These are phyloP conservation scores for Candida tibetensis DNA, from an alignment of 805 yeast genomes.

Conservation along the genomic window DNA sequence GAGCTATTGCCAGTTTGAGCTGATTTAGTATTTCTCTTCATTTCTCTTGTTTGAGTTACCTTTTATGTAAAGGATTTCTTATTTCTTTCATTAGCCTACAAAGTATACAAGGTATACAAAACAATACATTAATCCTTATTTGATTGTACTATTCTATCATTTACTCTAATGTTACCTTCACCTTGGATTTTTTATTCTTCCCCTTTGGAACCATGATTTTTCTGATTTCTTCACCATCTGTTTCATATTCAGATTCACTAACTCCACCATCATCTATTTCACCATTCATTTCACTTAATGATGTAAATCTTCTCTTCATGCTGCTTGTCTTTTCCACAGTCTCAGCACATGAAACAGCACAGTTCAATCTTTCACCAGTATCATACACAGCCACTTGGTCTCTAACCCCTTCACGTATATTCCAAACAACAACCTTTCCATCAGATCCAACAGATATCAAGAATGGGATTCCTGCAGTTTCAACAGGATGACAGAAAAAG, in stretches of 20 bases:
- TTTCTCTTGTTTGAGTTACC: neutral
- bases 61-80: too few relatives aligned
- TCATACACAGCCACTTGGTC: conserved; percentile 90
- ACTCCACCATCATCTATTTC: conserved; percentile 20
- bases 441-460: conserved; percentile 87
- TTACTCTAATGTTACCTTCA: conserved; percentile 52
- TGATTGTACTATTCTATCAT: too few relatives aligned
- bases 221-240: conserved; percentile 66
- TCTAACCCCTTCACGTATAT: conserved; percentile 45
- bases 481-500: conserved; percentile 41
- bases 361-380: conserved; percentile 87
- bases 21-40: too few relatives aligned
- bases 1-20: neutral
- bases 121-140: too few relatives aligned
- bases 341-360: conserved; percentile 76
- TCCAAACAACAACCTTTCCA: conserved; percentile 92
- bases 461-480: conserved; percentile 38
- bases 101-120: neutral
- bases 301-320: conserved; percentile 56
- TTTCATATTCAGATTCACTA: conserved; percentile 73
- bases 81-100: neutral
- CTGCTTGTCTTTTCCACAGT: conserved; percentile 68
- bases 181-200: conserved; percentile 31
- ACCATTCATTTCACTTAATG: conserved; percentile 22
- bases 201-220: conserved; percentile 52